Percentiles rank a stretch among this genome's conserved stretches.
These are phyloP conservation scores for Pseudogymnoascus sp. DNA, from an alignment of 2,329 filamentous ascomycete genomes.

Conservation along the genomic window DNA sequence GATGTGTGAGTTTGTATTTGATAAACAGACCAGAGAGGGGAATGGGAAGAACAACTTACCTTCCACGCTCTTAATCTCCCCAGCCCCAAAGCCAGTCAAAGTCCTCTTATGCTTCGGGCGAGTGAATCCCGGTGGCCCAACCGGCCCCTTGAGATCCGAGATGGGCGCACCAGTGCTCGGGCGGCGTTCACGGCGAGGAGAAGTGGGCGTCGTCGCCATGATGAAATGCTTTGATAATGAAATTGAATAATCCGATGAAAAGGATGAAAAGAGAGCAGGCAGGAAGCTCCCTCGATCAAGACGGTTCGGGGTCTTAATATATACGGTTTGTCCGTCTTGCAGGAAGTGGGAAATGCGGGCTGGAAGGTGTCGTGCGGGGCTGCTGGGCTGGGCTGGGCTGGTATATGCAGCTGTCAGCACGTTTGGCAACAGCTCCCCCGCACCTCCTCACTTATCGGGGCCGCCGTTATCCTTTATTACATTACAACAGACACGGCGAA, in stretches of 20 bases:
- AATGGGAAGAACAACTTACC: conserved; percentile 41
- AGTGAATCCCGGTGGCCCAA: conserved; percentile 76
- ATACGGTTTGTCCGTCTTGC: background rate
- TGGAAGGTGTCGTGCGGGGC: conserved; percentile 2
- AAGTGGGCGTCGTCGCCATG: background rate
- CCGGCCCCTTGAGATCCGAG: conserved; percentile 74
- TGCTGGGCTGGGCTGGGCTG: background rate
- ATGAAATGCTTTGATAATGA: conserved; percentile 6
- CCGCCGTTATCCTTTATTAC: background rate
- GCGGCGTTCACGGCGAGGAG: conserved; percentile 60
- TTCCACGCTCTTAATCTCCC: conserved; percentile 90
- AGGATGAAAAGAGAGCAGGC: background rate
- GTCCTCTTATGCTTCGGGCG: conserved; percentile 96
- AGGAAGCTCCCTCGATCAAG: background rate
- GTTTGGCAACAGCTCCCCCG: conserved; percentile 8
- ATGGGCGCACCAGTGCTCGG: conserved; percentile 78
- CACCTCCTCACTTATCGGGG: background rate
- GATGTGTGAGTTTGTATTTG: background rate
- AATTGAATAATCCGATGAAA: background rate
- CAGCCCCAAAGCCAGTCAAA: conserved; percentile 84
- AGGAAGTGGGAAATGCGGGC: background rate
- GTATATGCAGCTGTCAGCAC: background rate
- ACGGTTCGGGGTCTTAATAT: background rate
- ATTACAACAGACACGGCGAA: background rate
- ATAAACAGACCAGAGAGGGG: background rate